Conservation (phyloP, 1,284 basidiomycete species). For the Cryptococcus sp. region DNA sequence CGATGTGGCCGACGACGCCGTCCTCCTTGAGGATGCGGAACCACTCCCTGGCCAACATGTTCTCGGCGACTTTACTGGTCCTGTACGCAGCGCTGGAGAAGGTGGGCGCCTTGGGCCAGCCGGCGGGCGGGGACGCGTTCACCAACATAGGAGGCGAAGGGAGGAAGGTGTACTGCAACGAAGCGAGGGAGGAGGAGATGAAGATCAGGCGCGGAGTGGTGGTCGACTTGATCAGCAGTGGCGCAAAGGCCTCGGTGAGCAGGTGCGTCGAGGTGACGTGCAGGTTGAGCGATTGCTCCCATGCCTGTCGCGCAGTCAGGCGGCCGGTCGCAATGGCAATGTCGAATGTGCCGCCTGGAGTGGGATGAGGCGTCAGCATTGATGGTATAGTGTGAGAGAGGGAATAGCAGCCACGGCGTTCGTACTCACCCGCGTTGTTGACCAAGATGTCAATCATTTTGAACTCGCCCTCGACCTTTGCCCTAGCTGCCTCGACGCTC, state of each 20-base stretch:
- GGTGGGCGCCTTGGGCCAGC: constrained; percentile 9
- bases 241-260: constrained; percentile 17
- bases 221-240: constrained; percentile 18
- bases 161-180: constrained; percentile 4
- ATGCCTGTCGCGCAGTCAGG: constrained; percentile 13
- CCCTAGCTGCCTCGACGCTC: constrained; percentile 5
- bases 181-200: constrained; percentile 17
- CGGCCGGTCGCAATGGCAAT: neutral
- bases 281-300: constrained; percentile 12
- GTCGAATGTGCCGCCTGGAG: constrained; percentile 19
- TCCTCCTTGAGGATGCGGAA: constrained; percentile 19
- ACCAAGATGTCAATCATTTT: constrained; percentile 41
- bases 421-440: constrained; percentile 41
- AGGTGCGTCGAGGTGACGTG: constrained; percentile 22
- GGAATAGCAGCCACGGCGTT: too few species aligned
- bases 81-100: constrained; percentile 18
- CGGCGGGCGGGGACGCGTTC: constrained; percentile 8
- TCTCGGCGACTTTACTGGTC: constrained; percentile 21
- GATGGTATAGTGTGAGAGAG: too few species aligned
- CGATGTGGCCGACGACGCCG: constrained; percentile 17
- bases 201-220: constrained; percentile 16
- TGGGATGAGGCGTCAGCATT: neutral
- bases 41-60: constrained; percentile 27
- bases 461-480: constrained; percentile 11
- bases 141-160: neutral